Evolutionary conservation across 1,284 basidiomycete species (phyloP).

Genomic region (Austropuccinia psidii): DNA sequence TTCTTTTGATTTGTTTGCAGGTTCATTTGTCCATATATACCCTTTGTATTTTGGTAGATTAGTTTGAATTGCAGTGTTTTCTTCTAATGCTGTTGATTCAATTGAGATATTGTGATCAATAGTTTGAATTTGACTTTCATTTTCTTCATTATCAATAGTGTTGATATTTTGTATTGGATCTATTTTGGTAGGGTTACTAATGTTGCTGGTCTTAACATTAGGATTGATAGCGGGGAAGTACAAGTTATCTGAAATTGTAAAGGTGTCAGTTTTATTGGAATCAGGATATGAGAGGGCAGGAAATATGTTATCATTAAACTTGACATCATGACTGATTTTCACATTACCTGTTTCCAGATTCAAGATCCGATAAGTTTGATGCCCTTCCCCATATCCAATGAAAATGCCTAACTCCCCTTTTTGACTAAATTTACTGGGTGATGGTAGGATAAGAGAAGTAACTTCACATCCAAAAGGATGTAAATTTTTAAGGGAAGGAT

Average conservation of each 20-base stretch:
- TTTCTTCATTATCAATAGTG: neutral
- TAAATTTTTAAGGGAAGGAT: neutral
- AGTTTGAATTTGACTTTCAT: neutral
- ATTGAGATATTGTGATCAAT: too few species aligned
- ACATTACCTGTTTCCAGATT: conserved; percentile 8
- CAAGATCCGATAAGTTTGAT: neutral
- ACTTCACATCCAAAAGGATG: neutral
- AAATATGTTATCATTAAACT: neutral
- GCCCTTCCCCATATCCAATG: neutral
- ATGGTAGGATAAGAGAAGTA: neutral
- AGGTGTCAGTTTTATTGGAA: too few species aligned
- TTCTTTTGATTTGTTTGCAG: too few species aligned
- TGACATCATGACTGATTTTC: neutral
- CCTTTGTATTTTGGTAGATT: too few species aligned
- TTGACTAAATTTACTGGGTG: neutral
- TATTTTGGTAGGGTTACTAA: too few species aligned
- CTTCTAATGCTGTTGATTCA: too few species aligned
- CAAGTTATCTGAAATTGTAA: too few species aligned
- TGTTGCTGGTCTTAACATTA: too few species aligned
- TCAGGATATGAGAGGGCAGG: too few species aligned
- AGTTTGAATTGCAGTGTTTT: too few species aligned
- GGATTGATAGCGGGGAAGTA: too few species aligned
- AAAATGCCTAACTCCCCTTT: neutral
- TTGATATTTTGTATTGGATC: neutral
- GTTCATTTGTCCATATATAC: too few species aligned